Percentiles rank a stretch among this genome's conserved stretches.
These are phyloP conservation scores for Colletotrichum salicis DNA, from an alignment of 2,329 filamentous ascomycete genomes.

Conservation along the genomic window DNA sequence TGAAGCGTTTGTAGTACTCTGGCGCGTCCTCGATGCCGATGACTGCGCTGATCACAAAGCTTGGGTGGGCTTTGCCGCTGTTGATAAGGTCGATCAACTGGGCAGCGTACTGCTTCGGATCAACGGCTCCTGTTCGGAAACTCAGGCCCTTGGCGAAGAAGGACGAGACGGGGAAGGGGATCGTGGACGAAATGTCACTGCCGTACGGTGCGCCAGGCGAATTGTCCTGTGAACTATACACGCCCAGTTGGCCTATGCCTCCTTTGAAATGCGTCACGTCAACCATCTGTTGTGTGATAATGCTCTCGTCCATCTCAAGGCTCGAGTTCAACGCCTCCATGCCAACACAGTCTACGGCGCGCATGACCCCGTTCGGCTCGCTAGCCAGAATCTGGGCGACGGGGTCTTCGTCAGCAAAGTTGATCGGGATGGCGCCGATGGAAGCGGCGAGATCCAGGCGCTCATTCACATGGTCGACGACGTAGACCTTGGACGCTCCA, in stretches of 20 bases:
- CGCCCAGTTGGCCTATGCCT: constrained; percentile 40
- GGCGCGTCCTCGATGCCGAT: constrained; percentile 43
- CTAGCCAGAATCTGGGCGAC: constrained; percentile 37
- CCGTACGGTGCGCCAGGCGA: constrained; percentile 33
- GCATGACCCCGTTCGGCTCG: constrained; percentile 33
- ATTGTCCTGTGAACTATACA: constrained; percentile 32
- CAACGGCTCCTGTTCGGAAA: constrained; percentile 22
- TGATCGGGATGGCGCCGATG: constrained; percentile 39
- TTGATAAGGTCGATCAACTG: constrained; percentile 37
- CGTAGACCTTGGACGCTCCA: constrained; percentile 38
- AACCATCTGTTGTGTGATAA: constrained; percentile 35
- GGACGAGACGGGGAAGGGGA: constrained; percentile 36
- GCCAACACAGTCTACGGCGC: constrained; percentile 37
- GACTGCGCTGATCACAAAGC: constrained; percentile 42
- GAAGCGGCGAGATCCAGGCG: constrained; percentile 37
- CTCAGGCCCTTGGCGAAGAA: constrained; percentile 36
- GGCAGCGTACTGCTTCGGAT: constrained; percentile 21
- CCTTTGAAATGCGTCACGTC: constrained; percentile 33
- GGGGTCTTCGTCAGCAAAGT: constrained; percentile 32
- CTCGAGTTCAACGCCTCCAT: constrained; percentile 35
- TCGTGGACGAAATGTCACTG: constrained; percentile 13
- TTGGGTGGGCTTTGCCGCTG: constrained; percentile 39
- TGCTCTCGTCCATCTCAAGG: constrained; percentile 32
- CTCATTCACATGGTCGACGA: constrained; percentile 37
- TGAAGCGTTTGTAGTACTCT: constrained; percentile 41